Evolutionary conservation across 1,284 basidiomycete species (phyloP).

Genomic region (Leccinum pallidistipes): DNA sequence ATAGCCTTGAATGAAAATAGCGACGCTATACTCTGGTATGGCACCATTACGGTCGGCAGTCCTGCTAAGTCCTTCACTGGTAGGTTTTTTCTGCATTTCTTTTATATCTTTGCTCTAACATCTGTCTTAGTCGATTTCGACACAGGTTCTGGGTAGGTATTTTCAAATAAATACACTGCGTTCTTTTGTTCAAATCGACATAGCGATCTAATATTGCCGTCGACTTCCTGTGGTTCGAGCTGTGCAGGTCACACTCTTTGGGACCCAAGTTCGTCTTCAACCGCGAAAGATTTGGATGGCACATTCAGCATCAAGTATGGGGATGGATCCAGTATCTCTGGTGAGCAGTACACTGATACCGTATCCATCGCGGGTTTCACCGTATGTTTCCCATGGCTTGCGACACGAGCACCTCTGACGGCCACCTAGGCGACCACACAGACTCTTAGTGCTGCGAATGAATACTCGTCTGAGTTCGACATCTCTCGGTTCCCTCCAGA

Average conservation of each 20-base stretch:
- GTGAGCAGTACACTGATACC: background rate
- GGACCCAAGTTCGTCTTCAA: background rate
- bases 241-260: background rate
- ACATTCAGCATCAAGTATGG: background rate
- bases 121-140: conserved; percentile 20
- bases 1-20: background rate
- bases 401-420: background rate
- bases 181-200: background rate
- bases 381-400: background rate
- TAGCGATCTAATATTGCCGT: background rate
- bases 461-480: background rate
- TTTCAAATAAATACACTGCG: background rate
- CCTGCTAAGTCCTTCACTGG: conserved; percentile 14
- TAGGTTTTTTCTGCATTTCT: background rate
- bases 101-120: background rate
- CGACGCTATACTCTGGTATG: conserved; percentile 16
- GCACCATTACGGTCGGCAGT: conserved; percentile 20
- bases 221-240: background rate
- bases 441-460: background rate
- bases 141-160: conserved; percentile 19
- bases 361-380: background rate
- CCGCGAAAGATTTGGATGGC: background rate
- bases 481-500: background rate
- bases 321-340: background rate
- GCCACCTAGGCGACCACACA: background rate